phyloP scores from a whole-genome alignment of 169 alveolate genomes.

The Cystoisospora suis region DNA sequence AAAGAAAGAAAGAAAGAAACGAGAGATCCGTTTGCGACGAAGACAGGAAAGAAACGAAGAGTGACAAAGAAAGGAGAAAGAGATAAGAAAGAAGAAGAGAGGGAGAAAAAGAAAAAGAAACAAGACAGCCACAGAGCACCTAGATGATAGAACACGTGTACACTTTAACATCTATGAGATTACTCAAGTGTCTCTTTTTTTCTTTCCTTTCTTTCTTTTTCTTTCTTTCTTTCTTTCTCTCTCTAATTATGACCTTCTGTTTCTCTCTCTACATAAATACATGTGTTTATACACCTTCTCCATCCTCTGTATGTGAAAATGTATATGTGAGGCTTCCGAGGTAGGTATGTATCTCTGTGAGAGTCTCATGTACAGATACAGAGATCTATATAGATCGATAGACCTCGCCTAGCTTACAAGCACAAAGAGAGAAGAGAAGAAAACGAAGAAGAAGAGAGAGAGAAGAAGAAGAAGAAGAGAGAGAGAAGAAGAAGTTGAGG shows the following conservation, averaged over 20 bases:
- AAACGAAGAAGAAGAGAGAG: too few relatives aligned
- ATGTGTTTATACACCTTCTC: neutral
- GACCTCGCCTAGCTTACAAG: too few relatives aligned
- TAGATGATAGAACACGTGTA: too few relatives aligned
- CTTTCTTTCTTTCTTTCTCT: neutral
- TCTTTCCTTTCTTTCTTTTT: neutral
- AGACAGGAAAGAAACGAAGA: neutral
- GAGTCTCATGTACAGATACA: too few relatives aligned
- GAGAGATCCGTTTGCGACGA: neutral
- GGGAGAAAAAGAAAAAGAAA: neutral
- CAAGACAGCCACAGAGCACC: neutral
- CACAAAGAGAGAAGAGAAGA: too few relatives aligned
- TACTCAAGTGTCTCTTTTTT: neutral
- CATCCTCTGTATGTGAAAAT: neutral
- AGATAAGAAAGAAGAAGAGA: neutral
- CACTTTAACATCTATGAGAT: neutral
- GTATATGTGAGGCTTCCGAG: too few relatives aligned
- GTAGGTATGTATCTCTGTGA: too few relatives aligned
- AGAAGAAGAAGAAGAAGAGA: too few relatives aligned
- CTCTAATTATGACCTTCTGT: neutral
- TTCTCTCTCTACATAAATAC: neutral
- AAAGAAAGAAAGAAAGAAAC: neutral
- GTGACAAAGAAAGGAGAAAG: neutral
- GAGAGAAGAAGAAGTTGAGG: too few relatives aligned
- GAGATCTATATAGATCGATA: too few relatives aligned